Base-by-base conservation (phyloP, 2,329 filamentous ascomycete species). In the Calcarisporium arbuscula region DNA sequence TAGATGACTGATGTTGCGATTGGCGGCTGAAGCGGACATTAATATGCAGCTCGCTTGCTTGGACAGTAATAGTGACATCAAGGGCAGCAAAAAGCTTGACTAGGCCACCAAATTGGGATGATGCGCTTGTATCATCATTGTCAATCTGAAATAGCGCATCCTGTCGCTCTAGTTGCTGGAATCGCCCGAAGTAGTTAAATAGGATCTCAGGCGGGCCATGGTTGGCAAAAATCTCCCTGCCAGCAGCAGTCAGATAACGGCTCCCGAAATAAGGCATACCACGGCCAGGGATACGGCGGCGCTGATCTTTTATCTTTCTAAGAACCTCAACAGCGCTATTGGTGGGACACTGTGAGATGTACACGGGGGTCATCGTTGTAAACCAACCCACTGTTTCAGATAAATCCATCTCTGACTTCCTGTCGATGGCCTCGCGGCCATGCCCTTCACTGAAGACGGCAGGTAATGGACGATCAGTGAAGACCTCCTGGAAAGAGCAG, bases 361-460 rank as follows among this genome's bases (percentile, higher is more conserved):
- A 45, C 1, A 58, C 36, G 0, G 58, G 58, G 7, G 43, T 49
- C 11, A 62, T 44, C 1, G 54, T 57, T 1, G 60, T 61, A 37
- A 62, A 62, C 57, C 58, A 63, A 5, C 60, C 60, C 2, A 62
- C 54, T 1, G 56, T 62, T 12, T 49, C 35, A 5, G 56, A 53
- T 4, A 57, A 39, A 34, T 62, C 51, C 11, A 56, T 34, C 1
- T 32, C 14, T 3, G 44, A 20, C n/a, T n/a, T n/a, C 5, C 44
- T 29, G 18, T 48, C 42, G 42, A 48, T 53, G 1, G 51, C 29
- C 17, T 62, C 57, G n/a, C 60, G 49, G 7, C 58, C 60, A 25
- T 62, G 58, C 2, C 53, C 52, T 31, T 62, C 58, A 20, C 40
- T 50, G 35, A 55, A 60, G 4, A 62, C 43, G 9, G 45, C 34